Evolutionary conservation across 768 basidiomycete species (phyloP), one percentile per base, ranked within the genome.

Genomic region (Galerina sulciceps): DNA sequence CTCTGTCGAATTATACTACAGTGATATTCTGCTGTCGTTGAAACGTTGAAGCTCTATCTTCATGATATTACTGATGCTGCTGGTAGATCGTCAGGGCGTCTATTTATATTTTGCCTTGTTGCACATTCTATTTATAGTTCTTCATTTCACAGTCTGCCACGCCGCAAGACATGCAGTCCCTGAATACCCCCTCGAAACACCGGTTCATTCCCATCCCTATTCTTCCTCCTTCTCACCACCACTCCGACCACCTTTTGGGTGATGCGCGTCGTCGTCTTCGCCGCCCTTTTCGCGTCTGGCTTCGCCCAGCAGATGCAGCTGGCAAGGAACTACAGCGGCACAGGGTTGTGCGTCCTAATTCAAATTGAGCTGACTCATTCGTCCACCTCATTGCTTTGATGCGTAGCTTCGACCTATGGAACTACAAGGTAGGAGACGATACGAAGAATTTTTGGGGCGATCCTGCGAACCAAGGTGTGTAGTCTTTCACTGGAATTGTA

Each of bases 361-460:
- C n/a, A 9, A 17, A 22, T 11, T 10, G 14, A 6, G 15, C 20
- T 18, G 10, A 34, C 10, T 31, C 20, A 43, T 42, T 23, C 35
- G 10, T 40, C 4, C 40, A 11, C 35, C 23, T 6, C 18, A 13
- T 15, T 34, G 13, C 34, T 14, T 40, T 48, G 18, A 13, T 22
- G n/a, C 36, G n/a, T 20, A 54, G 47, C 34, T 60, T 60, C 18
- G 58, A 60, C 42, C 17, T 60, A 44, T 60, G 59, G 59, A 53
- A 56, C 17, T 57, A 52, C 37, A 60, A 60, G 26, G 37, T 52
- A 41, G 59, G 59, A 46, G 51, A 60, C 37, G 59, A 60, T 38
- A 55, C 49, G 4, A 56, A 44, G 5, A 45, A 60, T 42, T 55
- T 47, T 35, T 60, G 41, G 48, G 59, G 59, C 4, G 47, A 55